These are phyloP conservation scores for Coemansia sp. DNA, from an alignment of 192 early-diverging fungal species.

Conservation along the genomic window DNA sequence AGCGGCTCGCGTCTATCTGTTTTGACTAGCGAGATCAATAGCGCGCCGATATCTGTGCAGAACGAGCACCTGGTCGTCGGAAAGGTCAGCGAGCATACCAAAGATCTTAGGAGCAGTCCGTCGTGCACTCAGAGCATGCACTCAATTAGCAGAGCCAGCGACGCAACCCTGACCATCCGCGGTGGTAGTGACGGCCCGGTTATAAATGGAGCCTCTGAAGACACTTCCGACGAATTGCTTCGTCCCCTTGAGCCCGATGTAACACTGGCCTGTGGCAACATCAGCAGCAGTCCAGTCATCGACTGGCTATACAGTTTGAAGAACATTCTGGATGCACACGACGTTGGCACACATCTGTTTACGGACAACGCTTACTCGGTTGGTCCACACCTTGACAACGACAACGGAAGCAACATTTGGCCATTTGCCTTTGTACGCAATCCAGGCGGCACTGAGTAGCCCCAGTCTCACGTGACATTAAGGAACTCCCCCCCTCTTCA, in stretches of 20 bases:
- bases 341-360: neutral
- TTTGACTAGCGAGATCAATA: neutral
- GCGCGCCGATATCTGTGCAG: neutral
- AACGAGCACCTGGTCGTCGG: neutral
- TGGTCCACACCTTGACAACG: neutral
- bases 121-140: conserved; percentile 14
- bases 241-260: neutral
- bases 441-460: neutral
- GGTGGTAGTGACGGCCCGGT: neutral
- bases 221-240: neutral
- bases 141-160: conserved; percentile 21
- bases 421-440: neutral
- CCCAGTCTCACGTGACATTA: neutral
- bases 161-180: conserved; percentile 5
- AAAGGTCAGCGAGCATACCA: neutral
- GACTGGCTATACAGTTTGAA: conserved; percentile 24
- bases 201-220: neutral
- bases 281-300: neutral
- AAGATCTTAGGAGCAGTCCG: neutral
- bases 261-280: neutral
- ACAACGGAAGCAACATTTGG: neutral
- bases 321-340: conserved; percentile 6
- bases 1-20: neutral
- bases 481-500: neutral
- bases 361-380: neutral